phyloP scores from a whole-genome alignment of 306 rosid species.

The Urtica urens region DNA sequence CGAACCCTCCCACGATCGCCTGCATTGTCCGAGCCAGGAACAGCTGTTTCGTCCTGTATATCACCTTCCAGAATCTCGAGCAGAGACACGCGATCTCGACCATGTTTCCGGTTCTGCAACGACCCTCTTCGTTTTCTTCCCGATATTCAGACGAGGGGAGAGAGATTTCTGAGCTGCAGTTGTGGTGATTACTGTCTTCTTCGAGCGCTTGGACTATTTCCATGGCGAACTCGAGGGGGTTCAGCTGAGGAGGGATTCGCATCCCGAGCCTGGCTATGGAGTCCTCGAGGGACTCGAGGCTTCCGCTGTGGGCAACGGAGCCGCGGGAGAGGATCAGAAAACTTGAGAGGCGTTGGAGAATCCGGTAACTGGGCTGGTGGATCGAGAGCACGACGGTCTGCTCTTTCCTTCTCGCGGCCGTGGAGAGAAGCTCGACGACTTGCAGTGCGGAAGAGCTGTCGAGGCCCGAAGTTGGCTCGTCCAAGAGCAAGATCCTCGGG shows the following conservation, averaged over 20 bases:
- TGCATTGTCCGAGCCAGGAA: slow-evolving; percentile 77
- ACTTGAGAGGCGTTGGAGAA: slow-evolving; percentile 53
- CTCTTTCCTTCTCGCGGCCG: slow-evolving; percentile 45
- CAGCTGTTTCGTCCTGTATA: slow-evolving; percentile 81
- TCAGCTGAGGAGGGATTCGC: slow-evolving; percentile 58
- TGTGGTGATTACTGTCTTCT: slow-evolving; percentile 25
- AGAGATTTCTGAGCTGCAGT: slow-evolving; percentile 16
- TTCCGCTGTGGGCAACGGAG: slow-evolving; percentile 56
- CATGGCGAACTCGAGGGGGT: slow-evolving; percentile 75
- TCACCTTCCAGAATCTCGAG: slow-evolving; percentile 77
- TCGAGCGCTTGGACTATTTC: slow-evolving; percentile 48
- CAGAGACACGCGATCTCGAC: slow-evolving; percentile 60
- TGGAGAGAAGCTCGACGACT: slow-evolving; percentile 43
- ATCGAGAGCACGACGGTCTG: slow-evolving; percentile 66
- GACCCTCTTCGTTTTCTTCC: slow-evolving; percentile 16
- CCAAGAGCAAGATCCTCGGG: slow-evolving; percentile 60
- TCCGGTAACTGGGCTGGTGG: slow-evolving; percentile 84
- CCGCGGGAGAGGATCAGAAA: slow-evolving; percentile 74
- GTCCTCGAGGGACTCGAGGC: slow-evolving; percentile 51
- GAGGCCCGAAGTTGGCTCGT: slow-evolving; percentile 83
- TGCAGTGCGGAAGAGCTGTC: slow-evolving; percentile 55
- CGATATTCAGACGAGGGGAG: slow-evolving; percentile 26
- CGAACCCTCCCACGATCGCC: slow-evolving; percentile 82
- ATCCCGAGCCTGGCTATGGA: slow-evolving; percentile 33
- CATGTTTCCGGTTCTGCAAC: slow-evolving; percentile 18